phyloP scores from a whole-genome alignment of 345 rosid genomes.

The Microcos paniculata region DNA sequence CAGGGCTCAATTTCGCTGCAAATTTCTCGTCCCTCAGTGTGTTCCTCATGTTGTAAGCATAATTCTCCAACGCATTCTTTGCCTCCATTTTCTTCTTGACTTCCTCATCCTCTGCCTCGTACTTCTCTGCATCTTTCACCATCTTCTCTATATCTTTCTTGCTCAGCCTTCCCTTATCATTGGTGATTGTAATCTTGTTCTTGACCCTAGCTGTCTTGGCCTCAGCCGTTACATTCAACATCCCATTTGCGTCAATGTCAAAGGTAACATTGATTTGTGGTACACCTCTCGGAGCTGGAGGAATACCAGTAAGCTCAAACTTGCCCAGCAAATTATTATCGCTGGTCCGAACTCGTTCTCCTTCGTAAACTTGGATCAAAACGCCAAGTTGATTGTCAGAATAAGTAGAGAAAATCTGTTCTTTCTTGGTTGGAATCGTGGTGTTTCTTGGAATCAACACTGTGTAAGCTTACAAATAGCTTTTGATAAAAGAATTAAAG shows the following conservation, averaged over 20 bases:
- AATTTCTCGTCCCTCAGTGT: constrained; percentile 26
- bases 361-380: constrained; percentile 33
- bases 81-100: constrained; percentile 35
- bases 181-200: constrained; percentile 26
- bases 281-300: constrained; percentile 28
- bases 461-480: no score
- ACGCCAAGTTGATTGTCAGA: constrained; percentile 28
- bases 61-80: constrained; percentile 26
- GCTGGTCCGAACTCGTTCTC: constrained; percentile 24
- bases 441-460: constrained; percentile 25
- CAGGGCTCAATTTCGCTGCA: constrained; percentile 11
- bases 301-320: constrained; percentile 27
- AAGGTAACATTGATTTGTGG: constrained; percentile 28
- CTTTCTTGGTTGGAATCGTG: constrained; percentile 30
- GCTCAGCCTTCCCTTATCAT: constrained; percentile 29
- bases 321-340: constrained; percentile 30
- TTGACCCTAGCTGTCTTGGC: constrained; percentile 29
- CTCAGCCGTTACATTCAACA: constrained; percentile 25
- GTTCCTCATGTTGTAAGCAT: constrained; percentile 23
- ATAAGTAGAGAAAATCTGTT: constrained; percentile 29
- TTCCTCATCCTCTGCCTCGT: constrained; percentile 26
- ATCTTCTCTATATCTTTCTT: constrained; percentile 27
- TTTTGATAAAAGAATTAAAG: no score
- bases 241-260: constrained; percentile 30
- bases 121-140: constrained; percentile 31